Evolutionary conservation across 345 rosid genomes (phyloP).

Genomic region (Brassica rapa): DNA sequence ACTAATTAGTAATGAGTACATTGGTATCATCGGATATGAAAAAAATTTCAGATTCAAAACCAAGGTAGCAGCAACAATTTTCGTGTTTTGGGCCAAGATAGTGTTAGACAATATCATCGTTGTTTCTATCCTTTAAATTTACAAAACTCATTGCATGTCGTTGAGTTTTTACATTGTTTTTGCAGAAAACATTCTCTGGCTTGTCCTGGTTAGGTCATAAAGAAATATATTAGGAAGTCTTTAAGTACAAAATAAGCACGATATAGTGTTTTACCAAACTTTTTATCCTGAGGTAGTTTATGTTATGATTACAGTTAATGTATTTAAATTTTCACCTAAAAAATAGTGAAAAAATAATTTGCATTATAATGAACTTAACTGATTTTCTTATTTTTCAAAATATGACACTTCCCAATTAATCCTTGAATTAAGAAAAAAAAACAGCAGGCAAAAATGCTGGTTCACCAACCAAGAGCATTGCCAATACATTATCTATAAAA

Average conservation of each 20-base stretch:
- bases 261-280: neutral
- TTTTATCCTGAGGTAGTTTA: too few species aligned
- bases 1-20: neutral
- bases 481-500: too few species aligned
- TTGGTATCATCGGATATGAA: neutral
- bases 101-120: neutral
- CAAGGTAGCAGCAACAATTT: constrained; percentile 10
- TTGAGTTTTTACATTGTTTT: neutral
- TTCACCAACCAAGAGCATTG: too few species aligned
- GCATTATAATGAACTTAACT: neutral
- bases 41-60: neutral
- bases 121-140: neutral
- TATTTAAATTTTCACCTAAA: too few species aligned
- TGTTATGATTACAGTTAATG: too few species aligned
- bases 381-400: neutral
- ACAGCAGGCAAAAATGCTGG: too few species aligned
- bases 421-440: too few species aligned
- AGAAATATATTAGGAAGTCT: neutral
- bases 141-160: constrained; percentile 11
- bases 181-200: neutral
- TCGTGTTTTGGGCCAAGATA: neutral
- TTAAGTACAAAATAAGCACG: neutral
- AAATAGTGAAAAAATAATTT: neutral
- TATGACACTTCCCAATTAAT: too few species aligned
- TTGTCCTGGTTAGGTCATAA: neutral